These are phyloP conservation scores for Cryptococcus sp. DNA, from an alignment of 1,284 basidiomycete species.

Conservation along the genomic window DNA sequence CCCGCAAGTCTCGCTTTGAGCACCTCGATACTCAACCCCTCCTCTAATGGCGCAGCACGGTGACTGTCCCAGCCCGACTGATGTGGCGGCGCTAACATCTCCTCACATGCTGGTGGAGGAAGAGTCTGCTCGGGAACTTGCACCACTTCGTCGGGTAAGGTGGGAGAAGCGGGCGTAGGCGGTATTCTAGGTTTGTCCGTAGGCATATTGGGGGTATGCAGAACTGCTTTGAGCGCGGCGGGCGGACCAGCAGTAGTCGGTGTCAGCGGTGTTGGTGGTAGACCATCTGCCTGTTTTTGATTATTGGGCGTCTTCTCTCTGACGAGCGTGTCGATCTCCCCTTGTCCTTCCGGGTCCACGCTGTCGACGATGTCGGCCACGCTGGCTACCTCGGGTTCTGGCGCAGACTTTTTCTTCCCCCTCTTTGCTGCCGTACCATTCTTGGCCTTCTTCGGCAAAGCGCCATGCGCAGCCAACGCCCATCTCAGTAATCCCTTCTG, in stretches of 20 bases:
- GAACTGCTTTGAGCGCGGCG: slow-evolving; percentile 3
- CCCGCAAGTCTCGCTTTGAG: slow-evolving; percentile 69
- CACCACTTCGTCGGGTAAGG: slow-evolving; percentile 17
- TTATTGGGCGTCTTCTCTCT: slow-evolving; percentile 6
- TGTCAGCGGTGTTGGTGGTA: slow-evolving; percentile 33
- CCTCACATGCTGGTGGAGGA: slow-evolving; percentile 33
- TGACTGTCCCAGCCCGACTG: slow-evolving; percentile 27
- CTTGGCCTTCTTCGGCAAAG: slow-evolving; percentile 26
- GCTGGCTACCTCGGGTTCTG: slow-evolving; percentile 31
- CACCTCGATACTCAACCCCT: slow-evolving; percentile 63
- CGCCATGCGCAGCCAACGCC: slow-evolving; percentile 67
- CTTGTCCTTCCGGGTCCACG: slow-evolving; percentile 11
- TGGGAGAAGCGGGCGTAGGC: slow-evolving; percentile 21
- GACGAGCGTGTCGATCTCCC: slow-evolving; percentile 19
- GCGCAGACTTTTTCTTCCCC: slow-evolving; percentile 41
- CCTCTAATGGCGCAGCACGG: slow-evolving; percentile 59
- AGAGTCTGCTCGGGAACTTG: slow-evolving; percentile 20
- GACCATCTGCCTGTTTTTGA: background rate
- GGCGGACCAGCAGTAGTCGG: slow-evolving; percentile 12
- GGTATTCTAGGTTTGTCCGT: slow-evolving; percentile 7
- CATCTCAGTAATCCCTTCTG: slow-evolving; percentile 76
- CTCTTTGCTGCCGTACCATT: slow-evolving; percentile 57
- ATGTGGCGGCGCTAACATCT: slow-evolving; percentile 37
- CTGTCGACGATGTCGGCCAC: slow-evolving; percentile 17
- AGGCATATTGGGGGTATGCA: slow-evolving; percentile 17